phyloP scores from a whole-genome alignment of 768 basidiomycete species.

The Russula lepida region DNA sequence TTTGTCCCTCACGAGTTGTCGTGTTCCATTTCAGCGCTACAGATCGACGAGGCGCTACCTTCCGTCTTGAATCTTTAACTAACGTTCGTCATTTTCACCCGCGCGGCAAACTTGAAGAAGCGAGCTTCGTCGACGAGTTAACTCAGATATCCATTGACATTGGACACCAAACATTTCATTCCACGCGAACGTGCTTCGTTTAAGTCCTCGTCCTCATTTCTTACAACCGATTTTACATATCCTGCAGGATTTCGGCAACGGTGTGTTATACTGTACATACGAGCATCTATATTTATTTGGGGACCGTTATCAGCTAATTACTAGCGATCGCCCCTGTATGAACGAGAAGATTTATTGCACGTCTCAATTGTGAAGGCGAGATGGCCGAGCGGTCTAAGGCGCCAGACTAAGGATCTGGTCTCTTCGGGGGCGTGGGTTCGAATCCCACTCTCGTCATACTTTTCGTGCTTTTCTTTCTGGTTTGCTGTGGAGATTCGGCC shows the following conservation, averaged over 20 bases:
- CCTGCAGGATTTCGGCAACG: neutral
- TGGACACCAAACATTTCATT: neutral
- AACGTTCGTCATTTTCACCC: neutral
- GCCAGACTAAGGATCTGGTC: constrained; percentile 67
- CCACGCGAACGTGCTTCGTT: neutral
- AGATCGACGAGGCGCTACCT: neutral
- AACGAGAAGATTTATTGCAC: neutral
- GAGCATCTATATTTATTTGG: neutral
- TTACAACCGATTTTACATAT: neutral
- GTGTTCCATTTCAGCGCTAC: neutral
- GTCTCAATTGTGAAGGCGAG: constrained; percentile 29
- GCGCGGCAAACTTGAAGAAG: too few species aligned
- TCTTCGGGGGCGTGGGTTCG: constrained; percentile 43
- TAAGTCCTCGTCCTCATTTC: neutral
- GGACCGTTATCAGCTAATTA: too few species aligned
- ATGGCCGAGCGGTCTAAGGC: constrained; percentile 89
- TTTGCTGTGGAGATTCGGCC: neutral
- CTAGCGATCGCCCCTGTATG: neutral
- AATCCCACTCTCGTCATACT: constrained; percentile 38
- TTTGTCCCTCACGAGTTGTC: neutral
- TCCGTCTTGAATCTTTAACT: neutral
- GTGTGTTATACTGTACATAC: neutral
- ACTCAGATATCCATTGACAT: neutral
- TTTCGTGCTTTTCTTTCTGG: neutral
- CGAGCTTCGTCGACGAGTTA: neutral